phyloP scores from a whole-genome alignment of 225 moss, liverwort and hornwort genomes.

The Marchantia polymorpha region DNA sequence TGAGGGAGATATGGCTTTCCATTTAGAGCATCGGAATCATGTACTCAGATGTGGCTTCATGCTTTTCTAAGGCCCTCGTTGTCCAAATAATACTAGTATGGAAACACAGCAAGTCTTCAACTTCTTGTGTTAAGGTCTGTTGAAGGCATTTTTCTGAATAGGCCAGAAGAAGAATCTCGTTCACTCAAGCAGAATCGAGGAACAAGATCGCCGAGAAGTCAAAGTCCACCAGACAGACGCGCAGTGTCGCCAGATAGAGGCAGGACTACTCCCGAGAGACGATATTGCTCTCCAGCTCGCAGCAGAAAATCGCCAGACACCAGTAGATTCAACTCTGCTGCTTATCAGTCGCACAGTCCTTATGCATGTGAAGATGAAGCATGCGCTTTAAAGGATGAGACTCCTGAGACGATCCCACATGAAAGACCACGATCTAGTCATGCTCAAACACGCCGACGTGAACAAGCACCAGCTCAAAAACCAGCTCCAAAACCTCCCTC shows the following conservation, averaged over 20 bases:
- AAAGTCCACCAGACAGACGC: neutral
- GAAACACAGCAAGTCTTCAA: neutral
- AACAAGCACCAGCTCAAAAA: neutral
- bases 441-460: neutral
- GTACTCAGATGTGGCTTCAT: neutral
- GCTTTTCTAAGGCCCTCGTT: neutral
- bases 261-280: neutral
- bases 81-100: neutral
- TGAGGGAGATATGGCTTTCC: no score
- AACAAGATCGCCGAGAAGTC: neutral
- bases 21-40: neutral
- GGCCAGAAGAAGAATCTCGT: constrained; percentile 9
- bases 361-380: constrained; percentile 4
- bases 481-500: neutral
- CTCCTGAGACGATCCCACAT: neutral
- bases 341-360: constrained; percentile 2
- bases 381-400: neutral
- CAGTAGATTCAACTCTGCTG: constrained; percentile 8
- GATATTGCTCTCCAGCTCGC: neutral
- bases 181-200: constrained; percentile 10
- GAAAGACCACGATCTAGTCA: neutral
- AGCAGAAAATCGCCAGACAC: neutral
- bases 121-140: neutral
- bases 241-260: constrained; percentile 1
- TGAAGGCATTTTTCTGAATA: constrained; percentile 1